These are phyloP conservation scores for Raffaelea ambrosiae DNA, from an alignment of 2,329 filamentous ascomycete species.

Conservation along the genomic window DNA sequence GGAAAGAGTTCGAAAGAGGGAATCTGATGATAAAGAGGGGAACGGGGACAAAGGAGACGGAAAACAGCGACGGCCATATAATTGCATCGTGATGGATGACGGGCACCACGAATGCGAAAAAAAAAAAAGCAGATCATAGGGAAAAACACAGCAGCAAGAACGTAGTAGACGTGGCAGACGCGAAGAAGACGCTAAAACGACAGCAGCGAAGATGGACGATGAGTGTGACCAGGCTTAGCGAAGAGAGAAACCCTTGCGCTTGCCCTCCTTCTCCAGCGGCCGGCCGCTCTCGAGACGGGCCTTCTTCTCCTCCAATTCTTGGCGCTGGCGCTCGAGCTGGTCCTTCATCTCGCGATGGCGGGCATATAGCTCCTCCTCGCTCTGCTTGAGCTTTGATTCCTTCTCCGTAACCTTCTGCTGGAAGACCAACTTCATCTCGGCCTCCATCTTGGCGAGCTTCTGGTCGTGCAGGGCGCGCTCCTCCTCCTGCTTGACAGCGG, in stretches of 20 bases:
- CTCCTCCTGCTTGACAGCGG: constrained; percentile 98
- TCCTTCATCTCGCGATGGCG: constrained; percentile 99
- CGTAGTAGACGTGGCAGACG: not conserved
- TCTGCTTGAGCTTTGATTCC: constrained; percentile 99
- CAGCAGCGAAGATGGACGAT: not conserved
- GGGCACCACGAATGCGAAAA: constrained; percentile 50
- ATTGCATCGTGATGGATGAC: constrained; percentile 35
- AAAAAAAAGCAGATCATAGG: constrained; percentile 23
- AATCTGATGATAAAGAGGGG: constrained; percentile 31
- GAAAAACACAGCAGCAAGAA: constrained; percentile 12
- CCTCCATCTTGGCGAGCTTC: constrained; percentile 99
- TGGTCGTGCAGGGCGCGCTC: constrained; percentile 97
- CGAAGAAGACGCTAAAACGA: constrained; percentile 11
- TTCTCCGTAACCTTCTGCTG: constrained; percentile 99
- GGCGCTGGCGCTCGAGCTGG: constrained; percentile 88
- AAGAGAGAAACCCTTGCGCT: constrained; percentile 99
- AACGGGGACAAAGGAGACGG: constrained; percentile 33
- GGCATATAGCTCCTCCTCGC: constrained; percentile 96
- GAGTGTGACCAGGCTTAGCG: constrained; percentile 51
- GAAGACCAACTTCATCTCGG: constrained; percentile 99
- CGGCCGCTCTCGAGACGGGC: constrained; percentile 86
- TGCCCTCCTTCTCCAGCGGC: constrained; percentile 93
- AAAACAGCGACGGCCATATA: constrained; percentile 45
- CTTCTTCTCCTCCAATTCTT: constrained; percentile 99
- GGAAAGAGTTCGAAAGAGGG: constrained; percentile 22